phyloP scores from a whole-genome alignment of 345 rosid genomes.

The Bruguiera sexangula region DNA sequence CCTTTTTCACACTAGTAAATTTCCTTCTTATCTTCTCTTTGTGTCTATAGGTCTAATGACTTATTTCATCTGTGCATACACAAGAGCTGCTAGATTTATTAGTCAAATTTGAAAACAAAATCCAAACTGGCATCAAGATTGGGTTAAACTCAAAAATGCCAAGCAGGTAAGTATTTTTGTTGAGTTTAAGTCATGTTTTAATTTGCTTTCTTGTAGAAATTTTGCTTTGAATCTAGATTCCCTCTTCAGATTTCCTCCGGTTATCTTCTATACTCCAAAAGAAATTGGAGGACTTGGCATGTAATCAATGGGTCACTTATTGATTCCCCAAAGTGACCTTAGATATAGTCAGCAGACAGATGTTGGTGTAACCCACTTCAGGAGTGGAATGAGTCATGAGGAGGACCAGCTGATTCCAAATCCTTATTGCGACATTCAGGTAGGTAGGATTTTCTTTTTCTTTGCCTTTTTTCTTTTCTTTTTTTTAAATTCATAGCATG shows the following conservation, averaged over 20 bases:
- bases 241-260: constrained; percentile 86
- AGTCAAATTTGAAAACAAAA: constrained; percentile 97
- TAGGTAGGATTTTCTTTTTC: constrained; percentile 11
- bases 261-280: constrained; percentile 96
- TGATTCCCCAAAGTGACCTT: constrained; percentile 99
- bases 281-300: constrained; percentile 99
- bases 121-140: constrained; percentile 96
- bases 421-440: constrained; percentile 96
- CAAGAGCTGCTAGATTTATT: constrained; percentile 95
- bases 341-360: constrained; percentile 99
- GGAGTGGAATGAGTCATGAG: constrained; percentile 99
- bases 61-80: constrained; percentile 94
- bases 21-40: not conserved
- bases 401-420: constrained; percentile 99
- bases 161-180: constrained; percentile 57
- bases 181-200: not conserved
- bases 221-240: not conserved
- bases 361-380: constrained; percentile 98
- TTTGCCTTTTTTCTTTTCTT: too few relatives aligned
- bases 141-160: constrained; percentile 99
- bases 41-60: constrained; percentile 81
- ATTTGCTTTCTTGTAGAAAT: not conserved
- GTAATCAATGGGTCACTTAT: constrained; percentile 98
- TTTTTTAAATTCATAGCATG: too few relatives aligned
- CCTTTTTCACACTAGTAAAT: constrained; percentile 6